Base-by-base conservation (phyloP, 2,329 filamentous ascomycete species). In the Aspergillus ochraceoroseus region DNA sequence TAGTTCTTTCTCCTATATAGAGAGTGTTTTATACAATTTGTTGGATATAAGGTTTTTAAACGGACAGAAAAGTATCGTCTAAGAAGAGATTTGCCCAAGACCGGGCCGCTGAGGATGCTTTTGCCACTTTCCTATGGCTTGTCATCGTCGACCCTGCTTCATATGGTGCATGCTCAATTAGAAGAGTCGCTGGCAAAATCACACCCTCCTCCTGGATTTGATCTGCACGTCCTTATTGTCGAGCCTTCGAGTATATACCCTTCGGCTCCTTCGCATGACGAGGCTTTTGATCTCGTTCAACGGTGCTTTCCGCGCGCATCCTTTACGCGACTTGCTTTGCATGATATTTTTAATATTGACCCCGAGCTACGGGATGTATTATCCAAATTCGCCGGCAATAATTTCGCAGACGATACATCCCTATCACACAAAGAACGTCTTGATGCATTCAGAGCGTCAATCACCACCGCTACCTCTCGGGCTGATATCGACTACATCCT, bases 71-170 rank as follows among this genome's bases (percentile, higher is more conserved):
- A 73, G 27, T 85, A 82, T 57, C 72, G 76, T 31, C 71, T 79
- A 25, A 52, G 55, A 32, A 59, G 49, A 51, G 53, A 55, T 35
- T 43, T 53, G 6, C 54, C 65, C 14, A 62, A 65, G 41, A 66
- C 67, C 29, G 58, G 66, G 36, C 66, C 67, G 41, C 69, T 67
- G 51, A 76, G 66, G 52, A 76, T 95, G 32, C 70, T 95, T 12
- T 70, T 95, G 13, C 87, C 88, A 4, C 70, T 95, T 1, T 95
- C 89, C 0, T 82, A 87, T 55, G 90, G 92, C 0, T 71, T 84
- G 1, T 92, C 85, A 1, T 96, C 90, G 0, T 74, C 84, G 9
- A 77, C 80, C 9, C 71, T 98, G 29, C 71, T 94, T 19, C 77
- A 90, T 54, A 73, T 94, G 14, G 70, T 96, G 38, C 77, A 86